Evolutionary conservation across 1,139 yeast genomes (phyloP), one percentile per base, ranked within the genome.

Genomic region (Geotrichum siamense): DNA sequence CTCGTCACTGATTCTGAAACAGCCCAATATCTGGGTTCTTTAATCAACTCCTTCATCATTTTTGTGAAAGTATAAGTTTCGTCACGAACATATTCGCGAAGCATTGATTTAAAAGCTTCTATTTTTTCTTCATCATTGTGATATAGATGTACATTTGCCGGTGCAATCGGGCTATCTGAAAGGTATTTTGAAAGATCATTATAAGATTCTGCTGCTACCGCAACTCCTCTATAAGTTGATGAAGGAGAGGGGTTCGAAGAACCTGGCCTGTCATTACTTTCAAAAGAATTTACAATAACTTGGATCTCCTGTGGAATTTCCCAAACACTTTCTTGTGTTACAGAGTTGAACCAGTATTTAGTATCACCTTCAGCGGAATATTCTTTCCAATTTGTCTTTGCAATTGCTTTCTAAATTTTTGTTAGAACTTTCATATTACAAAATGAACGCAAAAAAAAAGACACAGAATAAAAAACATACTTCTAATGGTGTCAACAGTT

Each of bases 251-350:
- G 5, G 26, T 15, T 5, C 16, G 15, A 20, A 15, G 17, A 12
- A 4, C 34, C 20, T 12, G 44, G 25, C 13, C 35, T 37, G 23
- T 22, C 46, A 35, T 39, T 44, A 4, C 17, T 19, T 6, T 20
- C 27, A 44, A 27, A 50, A 52, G 40, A 42, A 42, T 42, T 33
- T 2, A 36, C 8, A 23, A 48, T 35, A 3, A 49, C 48, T 22
- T 38, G 41, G 9, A 56, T 52, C 30, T 61, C 80, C 0, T 58
- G 67, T 0, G 96, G 96, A 19, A 74, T 61, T 21, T 79, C 85
- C 96, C 96, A 89, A 0, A 82, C 79, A 10, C 94, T 80, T 55
- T 79, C 79, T 3, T 77, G 75, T 0, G 89, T 76, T 16, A 63
- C 62, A 17, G 69, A 68, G 58, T 84, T 82, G 61, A 81, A 82